A percentile compares a stretch with the other conserved stretches of the same genome.
Conservation (phyloP, 805 yeast genomes). For the Saccharomycopsis synnaedendra region DNA sequence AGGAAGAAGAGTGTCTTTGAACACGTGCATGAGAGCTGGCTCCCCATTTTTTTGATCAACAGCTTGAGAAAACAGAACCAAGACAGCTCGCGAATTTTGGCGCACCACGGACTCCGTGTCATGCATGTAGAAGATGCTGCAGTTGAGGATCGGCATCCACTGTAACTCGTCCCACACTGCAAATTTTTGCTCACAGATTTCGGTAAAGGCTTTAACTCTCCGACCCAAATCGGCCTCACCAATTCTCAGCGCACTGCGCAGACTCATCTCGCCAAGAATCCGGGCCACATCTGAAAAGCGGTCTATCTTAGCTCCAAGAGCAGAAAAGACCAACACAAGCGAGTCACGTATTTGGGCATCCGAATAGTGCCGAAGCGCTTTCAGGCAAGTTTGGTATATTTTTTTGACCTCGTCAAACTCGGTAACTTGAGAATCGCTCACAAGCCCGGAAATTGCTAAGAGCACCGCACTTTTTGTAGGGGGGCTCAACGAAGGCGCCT, state of each 20-base stretch:
- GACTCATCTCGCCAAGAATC: conserved; percentile 55
- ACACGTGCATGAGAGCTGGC: conserved; percentile 25
- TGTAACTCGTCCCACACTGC: conserved; percentile 34
- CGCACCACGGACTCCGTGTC: conserved; percentile 77
- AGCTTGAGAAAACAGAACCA: conserved; percentile 41
- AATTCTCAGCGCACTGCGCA: conserved; percentile 50
- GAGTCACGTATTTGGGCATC: conserved; percentile 54
- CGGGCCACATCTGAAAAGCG: conserved; percentile 34
- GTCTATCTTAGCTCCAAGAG: conserved; percentile 42
- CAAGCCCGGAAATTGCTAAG: conserved; percentile 28
- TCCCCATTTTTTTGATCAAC: no score
- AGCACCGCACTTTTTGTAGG: conserved; percentile 40
- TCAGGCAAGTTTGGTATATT: conserved; percentile 40
- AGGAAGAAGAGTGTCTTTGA: conserved; percentile 52
- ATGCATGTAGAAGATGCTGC: conserved; percentile 56
- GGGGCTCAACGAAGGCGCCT: conserved; percentile 3
- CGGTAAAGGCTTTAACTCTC: conserved; percentile 41
- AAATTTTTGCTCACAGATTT: conserved; percentile 40
- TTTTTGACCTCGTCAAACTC: conserved; percentile 35
- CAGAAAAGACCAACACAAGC: conserved; percentile 46
- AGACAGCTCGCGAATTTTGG: conserved; percentile 56
- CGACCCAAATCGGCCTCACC: conserved; percentile 73
- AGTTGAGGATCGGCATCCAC: conserved; percentile 73
- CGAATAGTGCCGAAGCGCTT: conserved; percentile 43
- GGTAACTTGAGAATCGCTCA: background rate